These are phyloP conservation scores for Dactylellina cionopaga DNA, from an alignment of 2,329 filamentous ascomycete species.

Conservation along the genomic window DNA sequence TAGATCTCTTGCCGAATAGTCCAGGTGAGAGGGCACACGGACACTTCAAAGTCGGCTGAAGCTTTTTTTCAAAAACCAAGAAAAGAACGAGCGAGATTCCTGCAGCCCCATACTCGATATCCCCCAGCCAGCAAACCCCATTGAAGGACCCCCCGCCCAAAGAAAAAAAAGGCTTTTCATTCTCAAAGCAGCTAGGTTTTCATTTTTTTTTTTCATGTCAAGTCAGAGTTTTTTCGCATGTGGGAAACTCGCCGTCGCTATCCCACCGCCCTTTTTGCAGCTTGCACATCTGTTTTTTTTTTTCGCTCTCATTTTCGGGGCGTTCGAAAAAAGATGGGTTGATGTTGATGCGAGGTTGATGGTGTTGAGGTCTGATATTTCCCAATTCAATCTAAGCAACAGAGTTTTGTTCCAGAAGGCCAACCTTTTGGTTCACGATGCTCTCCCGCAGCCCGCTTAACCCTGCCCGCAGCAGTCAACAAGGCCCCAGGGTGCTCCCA, in stretches of 20 bases:
- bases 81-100: neutral
- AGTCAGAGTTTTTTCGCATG: neutral
- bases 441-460: constrained; percentile 47
- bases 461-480: neutral
- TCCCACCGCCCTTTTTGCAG: constrained; percentile 22
- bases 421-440: constrained; percentile 33
- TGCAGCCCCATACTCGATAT: neutral
- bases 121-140: neutral
- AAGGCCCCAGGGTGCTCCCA: too few relatives aligned
- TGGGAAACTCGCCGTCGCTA: constrained; percentile 42
- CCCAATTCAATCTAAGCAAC: constrained; percentile 19
- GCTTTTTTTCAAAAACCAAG: neutral
- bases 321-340: constrained; percentile 1
- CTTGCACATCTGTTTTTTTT: neutral
- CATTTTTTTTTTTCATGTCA: neutral
- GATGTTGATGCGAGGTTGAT: constrained; percentile 2
- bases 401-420: constrained; percentile 30
- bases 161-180: neutral
- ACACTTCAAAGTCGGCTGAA: constrained; percentile 3
- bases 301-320: constrained; percentile 23
- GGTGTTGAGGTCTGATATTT: constrained; percentile 45
- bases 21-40: constrained; percentile 30
- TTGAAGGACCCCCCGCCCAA: neutral
- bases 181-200: constrained; percentile 25
- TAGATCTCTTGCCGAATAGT: constrained; percentile 35